These are phyloP conservation scores for Solanum pennellii DNA, from an alignment of 257 asterid species.

Conservation along the genomic window DNA sequence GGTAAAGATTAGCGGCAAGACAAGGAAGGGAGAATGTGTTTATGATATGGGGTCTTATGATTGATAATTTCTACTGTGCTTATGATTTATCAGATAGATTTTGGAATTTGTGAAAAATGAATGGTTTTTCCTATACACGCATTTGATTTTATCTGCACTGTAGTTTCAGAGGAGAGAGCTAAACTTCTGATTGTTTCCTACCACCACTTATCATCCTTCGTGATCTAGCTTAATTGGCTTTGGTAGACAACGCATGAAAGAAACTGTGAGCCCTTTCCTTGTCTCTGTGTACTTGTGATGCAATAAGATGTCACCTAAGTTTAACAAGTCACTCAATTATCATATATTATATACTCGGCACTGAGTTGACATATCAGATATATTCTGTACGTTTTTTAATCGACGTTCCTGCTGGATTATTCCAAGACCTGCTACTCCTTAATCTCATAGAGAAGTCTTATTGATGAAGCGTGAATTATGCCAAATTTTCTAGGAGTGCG, in stretches of 20 bases:
- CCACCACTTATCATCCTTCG: background rate
- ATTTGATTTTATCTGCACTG: background rate
- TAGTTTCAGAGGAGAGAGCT: background rate
- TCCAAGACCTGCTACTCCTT: background rate
- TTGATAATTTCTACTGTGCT: background rate
- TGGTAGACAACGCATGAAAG: background rate
- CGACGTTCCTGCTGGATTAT: background rate
- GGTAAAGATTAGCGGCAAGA: background rate
- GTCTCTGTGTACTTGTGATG: background rate
- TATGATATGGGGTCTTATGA: background rate
- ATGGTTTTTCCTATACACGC: background rate
- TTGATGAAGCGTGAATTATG: background rate
- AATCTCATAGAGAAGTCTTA: background rate
- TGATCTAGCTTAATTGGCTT: background rate
- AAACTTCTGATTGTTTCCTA: background rate
- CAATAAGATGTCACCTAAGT: background rate
- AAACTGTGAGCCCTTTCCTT: background rate
- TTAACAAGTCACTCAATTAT: background rate
- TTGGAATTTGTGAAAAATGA: background rate
- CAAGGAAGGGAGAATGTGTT: background rate
- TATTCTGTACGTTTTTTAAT: background rate
- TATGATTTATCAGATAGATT: background rate
- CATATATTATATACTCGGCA: background rate
- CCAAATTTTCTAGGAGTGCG: background rate
- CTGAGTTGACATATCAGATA: background rate